Evolutionary conservation across 208 protist genomes (phyloP), one percentile per base, ranked within the genome.

Genomic region (Acanthamoeba culbertsoni): DNA sequence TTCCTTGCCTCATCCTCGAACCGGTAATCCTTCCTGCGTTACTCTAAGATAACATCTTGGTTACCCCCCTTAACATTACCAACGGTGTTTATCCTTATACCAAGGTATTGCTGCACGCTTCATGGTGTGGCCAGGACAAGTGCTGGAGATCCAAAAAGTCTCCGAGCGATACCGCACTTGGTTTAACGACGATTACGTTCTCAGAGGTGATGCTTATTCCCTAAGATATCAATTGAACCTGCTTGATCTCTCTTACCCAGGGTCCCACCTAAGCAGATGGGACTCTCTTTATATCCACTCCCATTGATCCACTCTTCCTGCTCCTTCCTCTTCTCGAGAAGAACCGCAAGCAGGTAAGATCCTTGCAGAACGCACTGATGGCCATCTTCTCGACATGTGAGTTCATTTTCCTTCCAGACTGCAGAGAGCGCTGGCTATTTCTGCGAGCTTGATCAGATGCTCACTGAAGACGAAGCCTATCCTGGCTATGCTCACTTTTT

Each of bases 271-370:
- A n/a, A n/a, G 14, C 79, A 88, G 79, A 88, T 42, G 79, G 79
- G 18, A 88, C 46, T 43, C 79, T 88, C 28, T 88, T 65, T 33
- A 62, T 88, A 4, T 20, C 79, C 79, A 88, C 79, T 6, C 31
- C 33, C 18, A 48, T 88, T 5, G 79, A 88, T 62, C 79, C 79
- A 4, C 53, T 88, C 45, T 88, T 88, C 53, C 23, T 88, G 14
- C 79, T 88, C 33, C 48, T 88, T n/a, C 79, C 79, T 63, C 46
- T 88, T 0, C 23, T 88, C 18, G 79, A 88, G 26, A 88, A 88
- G 53, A 88, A 88, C 31, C 45, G 79, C 7, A 88, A 88, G 33
- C 14, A 55, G 35, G 79, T 88, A 88, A 42, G 16, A 35, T 35
- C 35, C 65, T 7, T 16, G 10, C 37, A 45, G 6, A n/a, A 43